A percentile compares a stretch with the other conserved stretches of the same genome.
phyloP scores from a whole-genome alignment of 768 basidiomycete species.

The Daedaleopsis nitida region DNA sequence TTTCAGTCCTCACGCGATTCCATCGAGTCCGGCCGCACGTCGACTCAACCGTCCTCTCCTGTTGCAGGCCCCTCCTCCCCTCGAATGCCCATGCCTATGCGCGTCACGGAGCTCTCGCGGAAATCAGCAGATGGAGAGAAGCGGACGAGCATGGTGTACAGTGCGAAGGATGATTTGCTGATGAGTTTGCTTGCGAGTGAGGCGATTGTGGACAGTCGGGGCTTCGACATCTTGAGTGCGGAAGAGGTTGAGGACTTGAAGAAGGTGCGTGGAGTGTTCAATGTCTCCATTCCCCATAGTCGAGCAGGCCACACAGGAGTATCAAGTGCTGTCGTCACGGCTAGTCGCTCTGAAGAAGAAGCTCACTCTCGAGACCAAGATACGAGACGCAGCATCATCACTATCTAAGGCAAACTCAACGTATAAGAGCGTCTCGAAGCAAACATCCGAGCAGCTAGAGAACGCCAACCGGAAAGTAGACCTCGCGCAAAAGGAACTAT shows the following conservation, averaged over 20 bases:
- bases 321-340: constrained; percentile 67
- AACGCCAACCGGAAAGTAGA: constrained; percentile 75
- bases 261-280: constrained; percentile 46
- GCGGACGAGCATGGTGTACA: constrained; percentile 46
- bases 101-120: constrained; percentile 35
- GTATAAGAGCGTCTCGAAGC: constrained; percentile 60
- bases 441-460: constrained; percentile 71
- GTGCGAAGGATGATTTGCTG: constrained; percentile 80
- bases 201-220: constrained; percentile 89
- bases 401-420: constrained; percentile 66
- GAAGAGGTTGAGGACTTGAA: constrained; percentile 74
- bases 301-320: constrained; percentile 52
- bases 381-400: constrained; percentile 82
- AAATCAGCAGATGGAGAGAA: constrained; percentile 42
- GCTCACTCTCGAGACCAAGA: constrained; percentile 79
- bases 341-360: constrained; percentile 70
- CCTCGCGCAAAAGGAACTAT: constrained; percentile 67
- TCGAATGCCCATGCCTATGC: constrained; percentile 30
- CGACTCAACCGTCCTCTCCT: constrained; percentile 33
- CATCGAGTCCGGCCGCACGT: constrained; percentile 30
- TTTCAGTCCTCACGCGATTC: constrained; percentile 28
- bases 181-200: constrained; percentile 91
- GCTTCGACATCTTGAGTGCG: constrained; percentile 73
- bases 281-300: constrained; percentile 37
- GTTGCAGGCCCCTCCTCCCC: constrained; percentile 46